phyloP scores from a whole-genome alignment of 2,329 filamentous ascomycete genomes.

The Botrytis cinerea region DNA sequence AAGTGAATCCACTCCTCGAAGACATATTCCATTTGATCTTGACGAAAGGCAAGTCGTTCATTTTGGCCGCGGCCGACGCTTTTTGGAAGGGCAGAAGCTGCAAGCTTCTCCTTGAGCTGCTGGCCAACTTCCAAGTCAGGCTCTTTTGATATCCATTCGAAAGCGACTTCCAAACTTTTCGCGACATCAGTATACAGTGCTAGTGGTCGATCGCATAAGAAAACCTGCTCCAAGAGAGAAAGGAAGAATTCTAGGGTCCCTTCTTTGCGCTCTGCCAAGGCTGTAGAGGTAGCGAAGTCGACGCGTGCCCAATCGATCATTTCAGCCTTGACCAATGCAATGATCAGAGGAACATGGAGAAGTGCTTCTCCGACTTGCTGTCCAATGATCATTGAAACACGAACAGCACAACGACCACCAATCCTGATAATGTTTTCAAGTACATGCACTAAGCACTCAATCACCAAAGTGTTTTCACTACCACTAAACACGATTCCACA shows the following conservation, averaged over 20 bases:
- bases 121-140: conserved; percentile 65
- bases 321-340: conserved; percentile 59
- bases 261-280: conserved; percentile 69
- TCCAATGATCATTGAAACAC: conserved; percentile 58
- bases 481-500: conserved; percentile 56
- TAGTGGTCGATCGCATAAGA: conserved; percentile 75
- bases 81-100: conserved; percentile 56
- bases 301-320: conserved; percentile 65
- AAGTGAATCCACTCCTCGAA: conserved; percentile 95
- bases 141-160: conserved; percentile 77
- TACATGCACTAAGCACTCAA: conserved; percentile 64
- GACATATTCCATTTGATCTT: conserved; percentile 88
- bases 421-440: conserved; percentile 63
- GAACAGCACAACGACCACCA: conserved; percentile 52
- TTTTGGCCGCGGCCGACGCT: conserved; percentile 54
- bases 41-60: conserved; percentile 60
- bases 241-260: conserved; percentile 78
- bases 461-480: conserved; percentile 54
- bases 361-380: conserved; percentile 58
- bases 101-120: conserved; percentile 68
- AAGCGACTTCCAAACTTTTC: conserved; percentile 77
- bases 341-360: conserved; percentile 58
- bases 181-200: conserved; percentile 85
- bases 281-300: conserved; percentile 71
- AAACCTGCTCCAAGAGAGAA: conserved; percentile 73